phyloP scores from a whole-genome alignment of 495 filamentous ascomycete genomes.

The Articulospora tetracladia region DNA sequence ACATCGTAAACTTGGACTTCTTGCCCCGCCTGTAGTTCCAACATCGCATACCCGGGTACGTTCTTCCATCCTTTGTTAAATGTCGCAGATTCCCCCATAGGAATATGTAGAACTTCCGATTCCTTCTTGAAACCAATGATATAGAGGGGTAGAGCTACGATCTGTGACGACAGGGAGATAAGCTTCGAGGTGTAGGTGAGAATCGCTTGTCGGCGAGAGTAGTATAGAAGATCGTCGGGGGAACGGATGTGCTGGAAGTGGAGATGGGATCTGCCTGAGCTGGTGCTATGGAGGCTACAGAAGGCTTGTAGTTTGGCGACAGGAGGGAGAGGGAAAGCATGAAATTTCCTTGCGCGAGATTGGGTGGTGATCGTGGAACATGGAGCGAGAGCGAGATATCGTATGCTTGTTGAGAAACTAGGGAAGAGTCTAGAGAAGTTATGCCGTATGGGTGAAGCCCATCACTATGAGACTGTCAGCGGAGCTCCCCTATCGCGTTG shows the following conservation, averaged over 20 bases:
- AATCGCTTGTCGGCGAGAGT: constrained; percentile 57
- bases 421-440: constrained; percentile 33
- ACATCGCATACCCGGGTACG: constrained; percentile 51
- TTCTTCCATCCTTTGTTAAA: constrained; percentile 55
- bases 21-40: constrained; percentile 66
- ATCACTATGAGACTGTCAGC: constrained; percentile 26
- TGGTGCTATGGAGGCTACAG: constrained; percentile 11
- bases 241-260: constrained; percentile 8
- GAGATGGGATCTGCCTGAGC: constrained; percentile 3
- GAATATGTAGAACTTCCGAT: constrained; percentile 48
- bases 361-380: constrained; percentile 56
- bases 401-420: constrained; percentile 57
- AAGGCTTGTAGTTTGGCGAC: constrained; percentile 31
- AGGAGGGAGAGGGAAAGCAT: constrained; percentile 80
- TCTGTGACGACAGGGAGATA: constrained; percentile 30
- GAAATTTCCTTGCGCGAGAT: constrained; percentile 75
- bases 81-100: constrained; percentile 66
- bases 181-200: constrained; percentile 62
- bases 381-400: constrained; percentile 56
- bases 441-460: constrained; percentile 50
- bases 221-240: constrained; percentile 27
- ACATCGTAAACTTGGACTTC: constrained; percentile 72
- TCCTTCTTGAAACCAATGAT: constrained; percentile 50
- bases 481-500: too few species aligned
- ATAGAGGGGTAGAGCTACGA: constrained; percentile 56